These are phyloP conservation scores for Suhomyces canberraensis DNA, from an alignment of 805 yeast species.

Conservation along the genomic window DNA sequence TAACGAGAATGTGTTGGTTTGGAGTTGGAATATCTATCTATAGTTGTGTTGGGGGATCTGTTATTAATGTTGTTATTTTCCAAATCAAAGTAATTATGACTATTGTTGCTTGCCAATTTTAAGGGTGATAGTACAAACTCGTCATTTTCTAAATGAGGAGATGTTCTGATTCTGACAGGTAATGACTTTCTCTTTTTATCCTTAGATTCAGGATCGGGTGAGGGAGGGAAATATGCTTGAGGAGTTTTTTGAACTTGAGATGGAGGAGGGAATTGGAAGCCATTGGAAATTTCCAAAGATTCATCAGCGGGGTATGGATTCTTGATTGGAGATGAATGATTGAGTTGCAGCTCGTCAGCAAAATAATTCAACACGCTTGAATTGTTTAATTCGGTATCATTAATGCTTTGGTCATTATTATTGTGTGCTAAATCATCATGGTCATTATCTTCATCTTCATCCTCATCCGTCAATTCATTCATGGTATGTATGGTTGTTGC, in stretches of 20 bases:
- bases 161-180: constrained; percentile 28
- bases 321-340: constrained; percentile 28
- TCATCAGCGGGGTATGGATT: constrained; percentile 9
- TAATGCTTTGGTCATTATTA: constrained; percentile 1
- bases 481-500: constrained; percentile 17
- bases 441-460: constrained; percentile 6
- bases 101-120: constrained; percentile 28
- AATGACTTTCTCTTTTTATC: constrained; percentile 31
- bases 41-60: constrained; percentile 1
- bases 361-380: constrained; percentile 21
- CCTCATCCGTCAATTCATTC: constrained; percentile 20
- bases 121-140: constrained; percentile 43
- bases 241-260: constrained; percentile 2
- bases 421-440: constrained; percentile 5
- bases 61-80: constrained; percentile 7
- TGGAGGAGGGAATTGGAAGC: constrained; percentile 27
- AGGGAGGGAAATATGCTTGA: constrained; percentile 25
- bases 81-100: constrained; percentile 10
- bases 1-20: constrained; percentile 37
- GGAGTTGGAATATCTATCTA: constrained; percentile 26
- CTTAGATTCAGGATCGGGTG: constrained; percentile 30
- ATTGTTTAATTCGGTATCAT: background rate
- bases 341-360: constrained; percentile 19
- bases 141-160: constrained; percentile 20
- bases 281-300: constrained; percentile 18